phyloP scores from a whole-genome alignment of 257 asterid genomes.

The Solanum clarkiae region DNA sequence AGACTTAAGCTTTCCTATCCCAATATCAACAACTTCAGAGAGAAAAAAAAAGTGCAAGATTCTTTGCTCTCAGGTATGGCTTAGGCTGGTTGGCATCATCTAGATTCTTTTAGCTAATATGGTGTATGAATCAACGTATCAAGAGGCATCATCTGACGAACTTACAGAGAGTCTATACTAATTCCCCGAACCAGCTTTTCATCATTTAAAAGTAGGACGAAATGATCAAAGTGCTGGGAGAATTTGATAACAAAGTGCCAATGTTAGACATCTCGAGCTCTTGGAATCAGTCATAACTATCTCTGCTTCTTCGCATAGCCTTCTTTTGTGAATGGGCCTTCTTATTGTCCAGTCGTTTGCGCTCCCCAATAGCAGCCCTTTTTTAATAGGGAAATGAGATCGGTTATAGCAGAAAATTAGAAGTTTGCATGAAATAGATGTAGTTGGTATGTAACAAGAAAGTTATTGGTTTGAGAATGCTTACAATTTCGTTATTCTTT shows the following conservation, averaged over 20 bases:
- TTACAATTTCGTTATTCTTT: slow-evolving; percentile 64
- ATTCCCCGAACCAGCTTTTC: neutral
- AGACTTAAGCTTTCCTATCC: neutral
- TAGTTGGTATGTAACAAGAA: neutral
- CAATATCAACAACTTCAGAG: neutral
- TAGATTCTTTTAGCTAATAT: neutral
- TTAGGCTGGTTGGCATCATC: neutral
- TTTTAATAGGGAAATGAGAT: neutral
- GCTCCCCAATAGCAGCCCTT: slow-evolving; percentile 70
- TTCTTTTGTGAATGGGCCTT: slow-evolving; percentile 66
- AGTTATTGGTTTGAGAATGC: slow-evolving; percentile 10
- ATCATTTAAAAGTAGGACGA: neutral
- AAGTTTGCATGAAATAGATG: neutral
- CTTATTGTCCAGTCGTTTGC: slow-evolving; percentile 54
- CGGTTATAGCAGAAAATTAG: neutral
- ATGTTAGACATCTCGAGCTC: neutral
- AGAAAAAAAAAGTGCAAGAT: neutral
- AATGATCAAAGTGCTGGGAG: neutral
- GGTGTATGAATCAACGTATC: neutral
- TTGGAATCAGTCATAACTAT: slow-evolving; percentile 42
- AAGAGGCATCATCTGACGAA: neutral
- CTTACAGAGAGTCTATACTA: neutral
- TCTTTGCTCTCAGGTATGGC: neutral
- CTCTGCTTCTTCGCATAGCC: slow-evolving; percentile 49
- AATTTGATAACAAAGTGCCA: neutral